Conservation (phyloP, 1,284 basidiomycete genomes). For the Erythrobasidium hasegawianum region DNA sequence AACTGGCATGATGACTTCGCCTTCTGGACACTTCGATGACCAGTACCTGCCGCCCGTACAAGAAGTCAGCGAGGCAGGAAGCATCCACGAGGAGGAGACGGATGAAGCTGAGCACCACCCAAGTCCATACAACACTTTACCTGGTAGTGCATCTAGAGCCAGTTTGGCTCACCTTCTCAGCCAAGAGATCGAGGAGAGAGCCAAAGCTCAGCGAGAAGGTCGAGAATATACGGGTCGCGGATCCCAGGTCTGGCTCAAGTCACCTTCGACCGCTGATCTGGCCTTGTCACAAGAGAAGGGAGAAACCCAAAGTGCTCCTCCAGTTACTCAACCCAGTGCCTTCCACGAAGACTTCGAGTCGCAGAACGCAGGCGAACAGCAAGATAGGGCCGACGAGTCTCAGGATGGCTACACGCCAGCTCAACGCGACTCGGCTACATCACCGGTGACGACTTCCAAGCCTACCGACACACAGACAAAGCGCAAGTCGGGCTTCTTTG, state of each 20-base stretch:
- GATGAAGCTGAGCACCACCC: neutral
- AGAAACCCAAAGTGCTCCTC: neutral
- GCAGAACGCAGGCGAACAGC: neutral
- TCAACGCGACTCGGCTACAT: neutral
- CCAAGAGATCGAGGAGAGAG: conserved; percentile 3
- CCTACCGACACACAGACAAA: neutral
- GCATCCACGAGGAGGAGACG: conserved; percentile 7
- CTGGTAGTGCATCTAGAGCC: neutral
- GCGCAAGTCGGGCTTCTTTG: conserved; percentile 21
- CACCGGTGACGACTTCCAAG: neutral
- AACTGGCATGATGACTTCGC: neutral
- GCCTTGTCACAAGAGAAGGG: neutral
- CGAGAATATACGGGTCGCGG: neutral
- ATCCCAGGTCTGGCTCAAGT: neutral
- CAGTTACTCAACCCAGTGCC: neutral
- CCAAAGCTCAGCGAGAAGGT: neutral
- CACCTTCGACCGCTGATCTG: neutral
- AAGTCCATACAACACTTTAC: neutral
- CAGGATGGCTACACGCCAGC: neutral
- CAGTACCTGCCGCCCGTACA: neutral
- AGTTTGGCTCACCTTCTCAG: neutral
- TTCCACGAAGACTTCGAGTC: conserved; percentile 4
- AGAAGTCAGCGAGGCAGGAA: conserved; percentile 3
- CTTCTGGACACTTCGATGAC: conserved; percentile 6
- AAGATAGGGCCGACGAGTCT: neutral